Base-by-base conservation (phyloP, 257 asterid genomes). In the Marsdenia floribunda region DNA sequence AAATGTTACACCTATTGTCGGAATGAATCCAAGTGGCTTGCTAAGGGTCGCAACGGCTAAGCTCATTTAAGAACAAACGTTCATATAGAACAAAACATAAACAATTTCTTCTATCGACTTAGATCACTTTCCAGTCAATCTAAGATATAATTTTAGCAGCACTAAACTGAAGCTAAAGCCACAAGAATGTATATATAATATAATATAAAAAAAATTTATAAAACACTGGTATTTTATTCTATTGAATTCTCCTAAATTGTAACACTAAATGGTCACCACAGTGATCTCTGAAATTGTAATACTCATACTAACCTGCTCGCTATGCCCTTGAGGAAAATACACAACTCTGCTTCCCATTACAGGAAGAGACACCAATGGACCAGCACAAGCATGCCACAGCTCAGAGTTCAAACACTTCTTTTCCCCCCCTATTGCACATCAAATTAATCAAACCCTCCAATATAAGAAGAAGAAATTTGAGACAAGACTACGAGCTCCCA, bases 321-420 rank as follows among this genome's bases (percentile, higher is more conserved):
- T 93, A 49, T 93, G 98, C 73, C 98, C 98, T 83, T 93, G 98
- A 70, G 96, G 96, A 70, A 92, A 92, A 81, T 92, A 92, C 78
- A 90, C 96, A 10, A 92, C 96, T 26, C 98, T 86, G 80, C 98
- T 90, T 72, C 97, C 97, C 13, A 91, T 76, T 66, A 86, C 91
- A 4, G 98, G 98, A 71, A 93, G 96, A 3, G 98, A 91, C 70
- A 93, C 96, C 72, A 93, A 81, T 5, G 98, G 98, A 50, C 98
- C 98, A 10, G 98, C 98, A 71, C 98, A 93, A 0, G 97, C 98
- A 77, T 93, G 98, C 98, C 98, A 93, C 47, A 93, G 89, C 91
- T 93, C 97, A 22, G 98, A 89, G 82, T 93, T 93, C 89, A 93
- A 86, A 93, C 96, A 89, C 84, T 91, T 90, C 86, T 88, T 91